These are phyloP conservation scores for Mycosphaerella arachidis DNA, from an alignment of 2,329 filamentous ascomycete species.

Conservation along the genomic window DNA sequence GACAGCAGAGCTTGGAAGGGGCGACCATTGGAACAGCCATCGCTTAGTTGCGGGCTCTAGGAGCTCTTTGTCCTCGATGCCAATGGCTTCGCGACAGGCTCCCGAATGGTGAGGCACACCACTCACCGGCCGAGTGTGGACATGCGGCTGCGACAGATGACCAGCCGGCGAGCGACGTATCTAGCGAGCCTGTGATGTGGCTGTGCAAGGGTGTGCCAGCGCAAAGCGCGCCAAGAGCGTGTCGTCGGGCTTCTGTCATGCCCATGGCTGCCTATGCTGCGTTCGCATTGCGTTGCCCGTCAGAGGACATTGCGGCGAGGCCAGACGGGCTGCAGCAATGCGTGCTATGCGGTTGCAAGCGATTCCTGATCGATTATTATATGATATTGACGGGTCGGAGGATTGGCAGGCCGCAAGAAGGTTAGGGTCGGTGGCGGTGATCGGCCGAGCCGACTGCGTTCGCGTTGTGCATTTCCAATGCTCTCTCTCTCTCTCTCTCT, in stretches of 20 bases:
- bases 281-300: not conserved
- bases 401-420: not conserved
- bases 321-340: not conserved
- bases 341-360: not conserved
- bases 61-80: slow-evolving; percentile 4
- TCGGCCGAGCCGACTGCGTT: slow-evolving; percentile 1
- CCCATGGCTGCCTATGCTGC: not conserved
- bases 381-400: not conserved
- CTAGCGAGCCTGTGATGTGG: slow-evolving; percentile 3
- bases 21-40: slow-evolving; percentile 2
- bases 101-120: slow-evolving; percentile 12
- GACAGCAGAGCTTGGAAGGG: not conserved
- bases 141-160: slow-evolving; percentile 16
- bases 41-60: slow-evolving; percentile 13
- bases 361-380: not conserved
- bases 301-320: not conserved
- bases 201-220: slow-evolving; percentile 9
- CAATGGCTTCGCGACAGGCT: slow-evolving; percentile 1
- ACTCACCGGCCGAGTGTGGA: slow-evolving; percentile 9
- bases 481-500: not conserved
- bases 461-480: not conserved
- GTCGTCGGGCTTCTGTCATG: not conserved
- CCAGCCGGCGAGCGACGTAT: slow-evolving; percentile 6
- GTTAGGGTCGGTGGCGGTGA: not conserved
- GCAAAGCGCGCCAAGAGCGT: slow-evolving; percentile 1